phyloP scores from a whole-genome alignment of 352 stramenopile genomes.

The Pythium insidiosum region DNA sequence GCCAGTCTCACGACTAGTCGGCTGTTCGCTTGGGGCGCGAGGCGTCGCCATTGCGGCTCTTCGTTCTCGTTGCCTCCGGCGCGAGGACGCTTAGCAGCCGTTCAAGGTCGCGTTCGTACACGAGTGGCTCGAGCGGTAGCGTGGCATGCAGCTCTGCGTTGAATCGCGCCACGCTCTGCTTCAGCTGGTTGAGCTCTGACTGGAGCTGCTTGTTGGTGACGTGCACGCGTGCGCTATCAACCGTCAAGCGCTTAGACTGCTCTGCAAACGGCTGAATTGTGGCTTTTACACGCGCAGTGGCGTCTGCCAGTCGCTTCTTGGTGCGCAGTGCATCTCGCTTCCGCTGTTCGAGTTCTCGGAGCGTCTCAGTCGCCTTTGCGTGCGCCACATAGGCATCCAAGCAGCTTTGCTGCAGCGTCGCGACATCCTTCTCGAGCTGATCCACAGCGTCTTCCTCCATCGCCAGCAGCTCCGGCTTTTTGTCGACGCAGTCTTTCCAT shows the following conservation, averaged over 20 bases:
- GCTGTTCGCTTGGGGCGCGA: too few species aligned
- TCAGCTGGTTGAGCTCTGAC: slow-evolving; percentile 31
- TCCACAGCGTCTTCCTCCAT: slow-evolving; percentile 31
- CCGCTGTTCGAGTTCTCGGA: slow-evolving; percentile 22
- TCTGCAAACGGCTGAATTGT: slow-evolving; percentile 52
- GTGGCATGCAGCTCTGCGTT: slow-evolving; percentile 26
- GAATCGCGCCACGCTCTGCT: slow-evolving; percentile 28
- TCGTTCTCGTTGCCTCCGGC: too few species aligned
- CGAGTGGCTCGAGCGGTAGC: slow-evolving; percentile 43
- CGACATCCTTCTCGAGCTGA: slow-evolving; percentile 38
- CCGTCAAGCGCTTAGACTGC: slow-evolving; percentile 45
- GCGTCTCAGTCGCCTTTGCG: slow-evolving; percentile 22
- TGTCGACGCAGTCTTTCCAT: slow-evolving; percentile 57
- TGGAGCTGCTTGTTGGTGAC: slow-evolving; percentile 44
- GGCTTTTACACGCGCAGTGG: slow-evolving; percentile 32
- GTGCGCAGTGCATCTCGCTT: slow-evolving; percentile 25
- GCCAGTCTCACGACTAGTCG: too few species aligned
- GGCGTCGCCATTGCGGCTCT: too few species aligned
- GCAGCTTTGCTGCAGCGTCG: slow-evolving; percentile 32
- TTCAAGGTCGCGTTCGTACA: slow-evolving; percentile 41
- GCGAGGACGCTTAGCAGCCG: slow-evolving; percentile 3
- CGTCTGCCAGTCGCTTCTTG: slow-evolving; percentile 13
- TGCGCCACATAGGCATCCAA: slow-evolving; percentile 32
- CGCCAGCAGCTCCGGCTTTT: slow-evolving; percentile 26
- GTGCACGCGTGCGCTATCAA: slow-evolving; percentile 39